Evolutionary conservation across 352 stramenopile species (phyloP).

Genomic region (Pythium scleroteichum): DNA sequence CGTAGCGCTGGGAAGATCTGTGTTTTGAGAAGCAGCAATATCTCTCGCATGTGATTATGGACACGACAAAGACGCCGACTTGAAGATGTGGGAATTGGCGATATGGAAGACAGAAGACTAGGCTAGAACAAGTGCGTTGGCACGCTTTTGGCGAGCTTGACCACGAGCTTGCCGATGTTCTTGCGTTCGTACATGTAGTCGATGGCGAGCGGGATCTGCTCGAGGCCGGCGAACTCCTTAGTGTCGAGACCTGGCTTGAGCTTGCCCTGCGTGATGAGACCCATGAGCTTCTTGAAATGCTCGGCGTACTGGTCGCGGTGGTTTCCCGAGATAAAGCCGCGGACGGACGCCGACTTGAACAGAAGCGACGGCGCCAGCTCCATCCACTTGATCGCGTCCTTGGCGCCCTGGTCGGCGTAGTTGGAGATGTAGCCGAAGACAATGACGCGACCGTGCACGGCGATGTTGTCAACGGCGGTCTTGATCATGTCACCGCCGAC

Average conservation of each 20-base stretch:
- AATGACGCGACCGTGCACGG: constrained; percentile 57
- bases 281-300: constrained; percentile 51
- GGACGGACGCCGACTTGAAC: constrained; percentile 35
- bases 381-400: constrained; percentile 36
- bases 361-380: constrained; percentile 23
- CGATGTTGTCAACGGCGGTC: constrained; percentile 58
- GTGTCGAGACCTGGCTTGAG: constrained; percentile 51
- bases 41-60: too few relatives aligned
- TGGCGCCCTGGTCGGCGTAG: constrained; percentile 42
- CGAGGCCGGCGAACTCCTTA: constrained; percentile 53
- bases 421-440: constrained; percentile 58
- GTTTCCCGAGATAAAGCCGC: constrained; percentile 43
- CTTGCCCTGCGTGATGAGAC: constrained; percentile 51
- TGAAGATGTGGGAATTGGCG: constrained; percentile 22
- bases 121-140: constrained; percentile 19
- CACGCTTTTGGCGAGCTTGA: constrained; percentile 55
- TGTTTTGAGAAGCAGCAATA: too few relatives aligned
- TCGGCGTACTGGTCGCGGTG: constrained; percentile 40
- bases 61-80: too few relatives aligned
- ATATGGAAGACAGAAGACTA: constrained; percentile 24
- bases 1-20: too few relatives aligned
- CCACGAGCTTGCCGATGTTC: constrained; percentile 83
- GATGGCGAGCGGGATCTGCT: constrained; percentile 61
- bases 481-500: constrained; percentile 60
- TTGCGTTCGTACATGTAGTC: constrained; percentile 78